Evolutionary conservation across 2,329 filamentous ascomycete species (phyloP), one percentile per base, ranked within the genome.

Genomic region (Sporothrix curviconia): DNA sequence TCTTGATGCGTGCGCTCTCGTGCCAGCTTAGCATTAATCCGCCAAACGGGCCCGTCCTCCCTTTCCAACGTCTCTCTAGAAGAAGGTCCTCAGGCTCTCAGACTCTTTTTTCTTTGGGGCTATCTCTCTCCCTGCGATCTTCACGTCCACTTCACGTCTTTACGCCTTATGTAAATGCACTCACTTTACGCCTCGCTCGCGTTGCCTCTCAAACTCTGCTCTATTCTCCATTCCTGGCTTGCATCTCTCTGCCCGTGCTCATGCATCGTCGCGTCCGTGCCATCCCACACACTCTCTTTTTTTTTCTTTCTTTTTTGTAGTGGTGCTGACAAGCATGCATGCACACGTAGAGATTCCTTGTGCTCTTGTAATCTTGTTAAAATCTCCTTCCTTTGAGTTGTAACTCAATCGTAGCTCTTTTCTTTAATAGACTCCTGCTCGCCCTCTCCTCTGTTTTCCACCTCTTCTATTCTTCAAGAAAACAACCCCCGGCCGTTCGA

Each of bases 211-310:
- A 40, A 22, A 17, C n/a, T 32, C 37, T 53, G 14, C 40, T 32
- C 39, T 37, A 43, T 34, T 54, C 39, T 51, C 49, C 49, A 51
- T 51, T 40, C 49, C 49, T 51, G 14, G 34, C 22, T 14, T 40
- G 32, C 47, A 37, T 50, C 47, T 37, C n/a, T n/a, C n/a, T n/a
- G n/a, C n/a, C n/a, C n/a, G 47, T 50, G 47, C 47, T 50, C 32
- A 19, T 37, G 30, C 32, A 50, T n/a, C n/a, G 11, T 51, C 49
- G 49, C 39, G 50, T 58, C 50, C 36, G 49, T 58, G 56, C 50
- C 56, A 54, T 54, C 50, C 56, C 37, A 32, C 28, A 32, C 5
- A 5, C 28, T 55, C 36, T 44, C 14, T 7, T 25, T 24, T 52
- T 28, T n/a, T 36, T 4, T 11, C 32, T 25, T 28, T 37, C 24